Base-by-base conservation (phyloP, 2,329 filamentous ascomycete species). In the Apiospora aurea region DNA sequence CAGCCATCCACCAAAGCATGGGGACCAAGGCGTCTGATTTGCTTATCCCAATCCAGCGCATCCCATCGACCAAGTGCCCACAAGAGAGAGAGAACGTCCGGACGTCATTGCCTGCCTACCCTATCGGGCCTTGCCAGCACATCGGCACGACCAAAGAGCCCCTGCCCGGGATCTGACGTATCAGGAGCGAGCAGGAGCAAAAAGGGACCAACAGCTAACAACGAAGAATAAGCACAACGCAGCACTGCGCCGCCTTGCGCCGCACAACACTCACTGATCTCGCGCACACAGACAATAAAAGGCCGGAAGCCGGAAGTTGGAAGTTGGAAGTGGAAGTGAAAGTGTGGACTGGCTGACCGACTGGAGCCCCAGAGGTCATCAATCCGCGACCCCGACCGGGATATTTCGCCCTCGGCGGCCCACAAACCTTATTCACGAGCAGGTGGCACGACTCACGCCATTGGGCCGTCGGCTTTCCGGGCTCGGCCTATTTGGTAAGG, bases 341-440 rank as follows among this genome's bases (percentile, higher is more conserved):
- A 38, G 34, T 38, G 34, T 38, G 57, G 29, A 6, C 16, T 64
- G 57, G 34, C 57, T 64, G 57, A 41, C 57, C 29, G 29, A 38
- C 34, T 38, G 34, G 34, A 38, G 34, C 34, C 34, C 34, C 34
- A 38, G 34, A 64, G 57, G 57, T 64, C 57, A 41, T 41, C 21
- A 38, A 21, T 21, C 53, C 53, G 13, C 29, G n/a, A 64, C 16
- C 16, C 29, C 57, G 57, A 64, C 57, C 57, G 57, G 57, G 57
- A 41, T 21, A 21, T 64, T 64, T 64, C 26, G 34, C 21, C 18
- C 34, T 38, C 34, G 26, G 8, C 2, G 53, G 21, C 57, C 57
- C 57, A 64, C 57, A 64, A 64, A 64, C 57, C 57, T 64, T 64
- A 64, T 57, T 34, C 53, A 18, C 26, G 53, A 10, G 57, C 29